These are phyloP conservation scores for Dictyostelium purpureum DNA, from an alignment of 78 protist genomes.

Conservation along the genomic window DNA sequence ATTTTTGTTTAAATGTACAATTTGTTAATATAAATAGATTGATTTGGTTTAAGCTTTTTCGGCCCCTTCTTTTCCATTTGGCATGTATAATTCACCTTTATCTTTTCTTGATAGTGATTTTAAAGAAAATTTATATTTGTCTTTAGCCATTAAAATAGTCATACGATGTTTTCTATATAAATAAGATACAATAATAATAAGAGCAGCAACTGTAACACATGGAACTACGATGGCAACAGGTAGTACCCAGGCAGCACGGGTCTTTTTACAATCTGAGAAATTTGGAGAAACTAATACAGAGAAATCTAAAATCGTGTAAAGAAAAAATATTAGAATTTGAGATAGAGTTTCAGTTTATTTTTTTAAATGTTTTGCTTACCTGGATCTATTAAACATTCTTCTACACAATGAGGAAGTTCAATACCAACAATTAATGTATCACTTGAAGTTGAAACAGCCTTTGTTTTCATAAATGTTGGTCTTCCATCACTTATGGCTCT, in stretches of 20 bases:
- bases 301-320: neutral
- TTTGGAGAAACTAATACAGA: conserved; percentile 18
- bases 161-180: neutral
- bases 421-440: conserved; percentile 6
- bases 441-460: neutral
- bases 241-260: neutral
- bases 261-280: neutral
- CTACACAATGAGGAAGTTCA: neutral
- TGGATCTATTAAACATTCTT: conserved; percentile 7
- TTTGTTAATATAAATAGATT: too few species aligned
- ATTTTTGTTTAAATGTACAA: too few species aligned
- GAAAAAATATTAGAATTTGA: neutral
- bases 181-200: neutral
- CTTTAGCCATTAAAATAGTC: neutral
- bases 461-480: neutral
- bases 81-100: neutral
- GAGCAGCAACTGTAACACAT: neutral
- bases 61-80: neutral
- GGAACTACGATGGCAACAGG: conserved; percentile 9
- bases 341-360: too few species aligned
- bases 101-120: neutral
- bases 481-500: neutral
- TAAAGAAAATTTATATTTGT: neutral
- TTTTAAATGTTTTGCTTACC: neutral
- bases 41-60: too few species aligned